Conservation (phyloP, 805 yeast species). For the Ogataea trehaloabstinens region DNA sequence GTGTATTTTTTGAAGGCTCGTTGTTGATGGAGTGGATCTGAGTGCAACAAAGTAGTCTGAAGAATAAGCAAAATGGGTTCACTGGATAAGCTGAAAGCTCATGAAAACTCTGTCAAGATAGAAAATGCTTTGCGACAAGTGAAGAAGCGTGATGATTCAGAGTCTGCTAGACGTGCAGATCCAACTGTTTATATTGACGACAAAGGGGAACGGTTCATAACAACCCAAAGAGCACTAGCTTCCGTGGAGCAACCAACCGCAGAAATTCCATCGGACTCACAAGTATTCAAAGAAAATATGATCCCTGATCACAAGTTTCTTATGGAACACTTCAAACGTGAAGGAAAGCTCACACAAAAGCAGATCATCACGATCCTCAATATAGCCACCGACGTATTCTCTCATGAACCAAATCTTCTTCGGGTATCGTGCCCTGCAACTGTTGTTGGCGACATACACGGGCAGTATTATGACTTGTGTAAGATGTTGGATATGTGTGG, state of each 20-base stretch:
- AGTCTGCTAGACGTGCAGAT: slow-evolving; percentile 22
- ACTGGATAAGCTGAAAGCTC: slow-evolving; percentile 20
- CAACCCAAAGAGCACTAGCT: slow-evolving; percentile 55
- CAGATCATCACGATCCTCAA: slow-evolving; percentile 69
- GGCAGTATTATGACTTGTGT: slow-evolving; percentile 90
- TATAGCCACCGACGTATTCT: slow-evolving; percentile 59
- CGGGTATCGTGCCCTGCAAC: slow-evolving; percentile 88
- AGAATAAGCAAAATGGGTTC: slow-evolving; percentile 1
- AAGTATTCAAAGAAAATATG: slow-evolving; percentile 60
- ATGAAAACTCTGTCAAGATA: slow-evolving; percentile 53
- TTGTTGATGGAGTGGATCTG: too few relatives aligned
- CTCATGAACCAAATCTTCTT: slow-evolving; percentile 74
- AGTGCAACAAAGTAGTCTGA: too few relatives aligned
- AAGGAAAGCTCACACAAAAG: slow-evolving; percentile 72
- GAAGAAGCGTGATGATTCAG: slow-evolving; percentile 14
- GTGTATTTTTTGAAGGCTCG: too few relatives aligned
- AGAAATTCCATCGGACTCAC: slow-evolving; percentile 60
- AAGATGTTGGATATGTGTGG: slow-evolving; percentile 93
- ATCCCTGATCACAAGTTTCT: slow-evolving; percentile 73
- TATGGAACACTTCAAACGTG: slow-evolving; percentile 68
- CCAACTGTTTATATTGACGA: slow-evolving; percentile 48
- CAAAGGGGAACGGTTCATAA: slow-evolving; percentile 54
- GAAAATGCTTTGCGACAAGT: slow-evolving; percentile 35
- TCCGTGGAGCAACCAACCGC: slow-evolving; percentile 66
- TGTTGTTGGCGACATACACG: slow-evolving; percentile 95